A percentile compares a stretch with the other conserved stretches of the same genome.
These are phyloP conservation scores for Diaporthe aspalathi DNA, from an alignment of 2,329 filamentous ascomycete genomes.

Conservation along the genomic window DNA sequence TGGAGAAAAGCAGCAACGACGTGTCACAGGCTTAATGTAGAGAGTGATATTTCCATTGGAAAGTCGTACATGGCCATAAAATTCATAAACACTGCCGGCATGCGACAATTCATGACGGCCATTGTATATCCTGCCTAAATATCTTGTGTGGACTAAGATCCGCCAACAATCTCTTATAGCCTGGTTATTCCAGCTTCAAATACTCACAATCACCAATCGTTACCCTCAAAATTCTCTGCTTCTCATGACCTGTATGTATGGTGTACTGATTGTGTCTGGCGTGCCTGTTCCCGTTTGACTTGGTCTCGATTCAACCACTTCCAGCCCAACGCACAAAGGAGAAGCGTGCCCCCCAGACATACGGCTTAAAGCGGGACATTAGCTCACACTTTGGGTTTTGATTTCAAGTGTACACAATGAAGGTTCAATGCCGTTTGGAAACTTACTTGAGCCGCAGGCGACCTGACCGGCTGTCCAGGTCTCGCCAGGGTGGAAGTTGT, in stretches of 20 bases:
- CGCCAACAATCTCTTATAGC: too few species aligned
- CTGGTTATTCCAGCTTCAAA: too few species aligned
- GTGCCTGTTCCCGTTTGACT: background rate
- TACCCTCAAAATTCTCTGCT: too few species aligned
- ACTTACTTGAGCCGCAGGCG: background rate
- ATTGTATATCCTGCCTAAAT: too few species aligned
- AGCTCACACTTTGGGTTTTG: background rate
- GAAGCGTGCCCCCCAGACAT: background rate
- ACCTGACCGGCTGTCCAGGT: slow-evolving; percentile 11
- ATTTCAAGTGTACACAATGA: background rate
- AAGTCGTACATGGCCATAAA: background rate
- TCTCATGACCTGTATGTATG: background rate
- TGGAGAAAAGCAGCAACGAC: background rate
- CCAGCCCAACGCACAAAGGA: background rate
- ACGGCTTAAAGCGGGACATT: background rate
- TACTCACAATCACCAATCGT: too few species aligned
- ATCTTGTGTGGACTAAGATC: too few species aligned
- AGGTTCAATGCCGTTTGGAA: background rate
- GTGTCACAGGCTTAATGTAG: background rate
- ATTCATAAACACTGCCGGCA: too few species aligned
- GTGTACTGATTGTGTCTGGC: too few species aligned
- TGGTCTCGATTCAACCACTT: slow-evolving; percentile 1
- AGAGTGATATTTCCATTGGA: too few species aligned
- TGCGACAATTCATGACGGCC: too few species aligned
- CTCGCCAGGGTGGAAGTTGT: slow-evolving; percentile 1